Percentiles rank a stretch among this genome's conserved stretches.
Evolutionary conservation across 2,329 filamentous ascomycete genomes (phyloP).

Genomic region (Parastagonospora avenae): DNA sequence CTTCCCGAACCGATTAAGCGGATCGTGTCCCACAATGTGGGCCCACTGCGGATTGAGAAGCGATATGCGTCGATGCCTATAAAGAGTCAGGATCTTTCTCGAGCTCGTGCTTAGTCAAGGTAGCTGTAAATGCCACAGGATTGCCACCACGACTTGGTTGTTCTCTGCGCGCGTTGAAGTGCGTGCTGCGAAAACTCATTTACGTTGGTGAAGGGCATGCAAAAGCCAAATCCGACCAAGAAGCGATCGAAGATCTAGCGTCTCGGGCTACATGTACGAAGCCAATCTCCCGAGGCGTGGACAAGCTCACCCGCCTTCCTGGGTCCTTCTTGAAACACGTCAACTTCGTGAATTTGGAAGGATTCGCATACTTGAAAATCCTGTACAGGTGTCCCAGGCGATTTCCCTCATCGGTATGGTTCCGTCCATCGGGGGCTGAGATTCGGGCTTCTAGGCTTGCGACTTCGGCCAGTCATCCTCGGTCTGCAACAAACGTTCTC

Average conservation of each 20-base stretch:
- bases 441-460: not conserved
- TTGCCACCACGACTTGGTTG: too few species aligned
- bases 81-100: too few species aligned
- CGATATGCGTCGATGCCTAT: too few species aligned
- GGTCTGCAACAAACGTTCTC: not conserved
- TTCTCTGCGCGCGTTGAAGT: too few species aligned
- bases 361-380: slow-evolving; percentile 6
- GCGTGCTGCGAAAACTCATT: too few species aligned
- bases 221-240: slow-evolving; percentile 4
- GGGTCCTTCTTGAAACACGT: slow-evolving; percentile 1
- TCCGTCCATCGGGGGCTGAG: not conserved
- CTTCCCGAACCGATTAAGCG: slow-evolving; percentile 2
- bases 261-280: not conserved
- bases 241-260: slow-evolving; percentile 4
- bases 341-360: not conserved
- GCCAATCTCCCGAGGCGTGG: slow-evolving; percentile 14
- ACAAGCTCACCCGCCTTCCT: slow-evolving; percentile 3
- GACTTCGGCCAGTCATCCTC: not conserved
- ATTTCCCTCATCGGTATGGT: slow-evolving; percentile 2
- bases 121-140: not conserved
- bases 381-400: slow-evolving; percentile 7
- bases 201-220: not conserved
- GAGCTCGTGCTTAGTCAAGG: not conserved
- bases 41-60: not conserved
- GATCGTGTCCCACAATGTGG: slow-evolving; percentile 3